A percentile compares a stretch with the other conserved stretches of the same genome.
Evolutionary conservation across 306 rosid species (phyloP).

Genomic region (Oemleria cerasiformis): DNA sequence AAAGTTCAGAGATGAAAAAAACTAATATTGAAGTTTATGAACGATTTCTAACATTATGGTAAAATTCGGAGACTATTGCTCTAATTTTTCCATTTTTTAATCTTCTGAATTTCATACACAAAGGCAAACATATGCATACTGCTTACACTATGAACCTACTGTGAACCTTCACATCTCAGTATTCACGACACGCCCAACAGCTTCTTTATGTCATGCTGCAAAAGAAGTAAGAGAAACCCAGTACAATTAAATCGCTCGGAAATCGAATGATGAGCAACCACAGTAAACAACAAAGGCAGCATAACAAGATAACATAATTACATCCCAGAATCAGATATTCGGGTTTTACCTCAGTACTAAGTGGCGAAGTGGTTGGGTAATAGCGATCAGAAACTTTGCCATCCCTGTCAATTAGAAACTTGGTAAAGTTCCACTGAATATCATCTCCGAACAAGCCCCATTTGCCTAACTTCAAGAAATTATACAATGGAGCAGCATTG

Average conservation of each 20-base stretch:
- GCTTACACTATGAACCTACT: not conserved
- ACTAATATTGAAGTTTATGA: too few relatives aligned
- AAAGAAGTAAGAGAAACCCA: not conserved
- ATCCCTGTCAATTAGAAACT: conserved; percentile 63
- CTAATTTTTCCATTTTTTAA: too few relatives aligned
- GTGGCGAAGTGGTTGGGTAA: conserved; percentile 77
- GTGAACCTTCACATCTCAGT: conserved; percentile 7
- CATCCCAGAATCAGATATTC: not conserved
- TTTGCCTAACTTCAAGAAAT: conserved; percentile 64
- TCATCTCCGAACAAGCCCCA: conserved; percentile 80
- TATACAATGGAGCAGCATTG: conserved; percentile 59
- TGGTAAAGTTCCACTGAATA: conserved; percentile 81
- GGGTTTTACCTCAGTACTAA: conserved; percentile 60
- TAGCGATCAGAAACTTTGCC: conserved; percentile 66
- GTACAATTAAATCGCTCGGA: not conserved
- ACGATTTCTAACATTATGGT: too few relatives aligned
- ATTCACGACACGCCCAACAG: conserved; percentile 43
- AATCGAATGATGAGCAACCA: not conserved
- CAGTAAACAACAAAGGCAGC: not conserved
- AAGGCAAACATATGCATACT: not conserved
- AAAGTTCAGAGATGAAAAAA: too few relatives aligned
- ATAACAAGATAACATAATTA: not conserved
- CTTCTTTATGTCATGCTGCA: conserved; percentile 62
- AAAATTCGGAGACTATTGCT: too few relatives aligned
- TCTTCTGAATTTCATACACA: not conserved